Evolutionary conservation across 148 eudicot species (phyloP), one percentile per base, ranked within the genome.

Genomic region (Dianthus caryophyllus): DNA sequence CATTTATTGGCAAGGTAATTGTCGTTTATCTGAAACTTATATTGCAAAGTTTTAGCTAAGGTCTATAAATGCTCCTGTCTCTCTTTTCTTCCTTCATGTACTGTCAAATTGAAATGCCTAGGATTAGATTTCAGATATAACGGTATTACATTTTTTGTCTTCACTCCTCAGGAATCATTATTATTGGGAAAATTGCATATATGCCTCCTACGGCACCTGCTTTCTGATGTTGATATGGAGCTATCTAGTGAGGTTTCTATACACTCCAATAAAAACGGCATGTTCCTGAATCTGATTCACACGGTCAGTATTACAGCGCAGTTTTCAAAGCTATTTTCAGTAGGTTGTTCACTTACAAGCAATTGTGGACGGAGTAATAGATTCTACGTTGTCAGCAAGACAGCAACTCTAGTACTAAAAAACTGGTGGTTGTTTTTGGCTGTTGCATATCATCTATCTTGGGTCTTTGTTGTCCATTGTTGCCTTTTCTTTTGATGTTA

Each of bases 141-240:
- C 25, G n/a, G 16, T 12, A 6, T 53, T 17, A 33, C 39, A 26
- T 38, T 33, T 49, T 44, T 63, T 56, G 43, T 64, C n/a, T 16
- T 67, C 22, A 15, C 76, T 68, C 60, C 61, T 56, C 83, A 94
- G 99, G 89, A 88, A 30, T 90, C 99, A 12, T 68, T 82, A 78
- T 78, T 94, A 48, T 82, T 94, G 58, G 97, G 93, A 41, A 85
- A 84, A 84, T 64, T 86, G 69, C 95, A 94, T 60, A 30, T 90
- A 64, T 73, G 88, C 71, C 89, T 94, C 68, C 80, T 94, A 57
- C 76, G 61, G 61, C 76, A 77, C 75, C 85, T 94, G 76, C 76
- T 94, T 52, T 79, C 84, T 61, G 99, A 88, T 77, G 66, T 86
- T 71, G 82, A 88, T 50, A 76, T 59, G 74, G 93, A 90, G 83